Base-by-base conservation (phyloP, 495 filamentous ascomycete species). In the Penicillium bialowiezense region DNA sequence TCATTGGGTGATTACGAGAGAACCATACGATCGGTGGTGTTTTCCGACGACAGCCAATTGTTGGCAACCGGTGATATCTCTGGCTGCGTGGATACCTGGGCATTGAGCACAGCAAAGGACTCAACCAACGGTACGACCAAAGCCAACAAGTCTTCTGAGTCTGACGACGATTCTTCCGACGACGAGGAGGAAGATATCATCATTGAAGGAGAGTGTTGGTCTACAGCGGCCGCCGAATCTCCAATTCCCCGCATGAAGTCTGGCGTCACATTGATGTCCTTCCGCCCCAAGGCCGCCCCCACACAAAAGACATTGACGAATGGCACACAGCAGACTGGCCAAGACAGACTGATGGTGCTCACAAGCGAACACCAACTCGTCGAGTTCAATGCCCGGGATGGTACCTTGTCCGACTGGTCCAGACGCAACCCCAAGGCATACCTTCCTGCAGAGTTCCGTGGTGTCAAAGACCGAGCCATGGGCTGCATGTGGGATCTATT, bases 51-150 rank as follows among this genome's bases (percentile, higher is more conserved):
- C 56, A 89, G 89, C 66, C 80, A 78, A 44, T 79, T 96, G 42
- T 64, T 97, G 13, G 88, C 84, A 7, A 80, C 83, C 12, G 82
- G 85, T 28, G 95, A 97, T 65, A 62, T 97, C 18, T 83, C 85
- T 40, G 95, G 95, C 21, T 87, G 84, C 64, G 77, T 99, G 23
- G 91, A 97, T 61, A 89, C 84, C 12, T 99, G 90, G 84, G 67
- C 88, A 4, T 66, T 97, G 23, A 75, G 80, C 49, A 77, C 74
- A 32, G 75, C 75, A 18, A 71, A 76, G 56, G 75, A 77, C 41
- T 42, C 60, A 23, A 21, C 55, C 7, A 61, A 61, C 34, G 60
- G 44, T 68, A 69, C 42, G 41, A 50, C 23, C 40, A 67, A 63
- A 63, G 59, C 39, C 18, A 67, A 57, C 42, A 59, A 42, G 18